Conservation (phyloP, 2,329 filamentous ascomycete genomes). For the Metarhizium album region DNA sequence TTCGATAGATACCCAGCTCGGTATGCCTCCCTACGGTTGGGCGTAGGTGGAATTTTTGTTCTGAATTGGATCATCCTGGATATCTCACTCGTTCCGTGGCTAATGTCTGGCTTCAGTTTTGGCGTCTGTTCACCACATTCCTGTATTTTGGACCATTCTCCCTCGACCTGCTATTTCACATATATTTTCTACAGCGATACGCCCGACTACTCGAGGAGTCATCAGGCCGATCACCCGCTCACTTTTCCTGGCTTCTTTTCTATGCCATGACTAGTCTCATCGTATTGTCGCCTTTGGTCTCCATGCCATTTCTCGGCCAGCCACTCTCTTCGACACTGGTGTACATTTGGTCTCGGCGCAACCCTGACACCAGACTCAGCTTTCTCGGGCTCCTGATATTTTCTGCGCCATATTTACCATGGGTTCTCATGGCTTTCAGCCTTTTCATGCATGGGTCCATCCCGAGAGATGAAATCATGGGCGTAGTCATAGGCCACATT, state of each 20-base stretch:
- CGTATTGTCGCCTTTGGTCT: constrained; percentile 72
- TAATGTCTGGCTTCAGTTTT: constrained; percentile 55
- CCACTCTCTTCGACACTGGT: constrained; percentile 87
- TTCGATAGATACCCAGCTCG: background rate
- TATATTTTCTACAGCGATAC: constrained; percentile 97
- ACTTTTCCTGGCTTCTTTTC: constrained; percentile 88
- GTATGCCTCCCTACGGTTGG: too few species aligned
- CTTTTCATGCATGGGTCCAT: constrained; percentile 81
- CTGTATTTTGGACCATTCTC: constrained; percentile 94
- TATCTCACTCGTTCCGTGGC: constrained; percentile 3
- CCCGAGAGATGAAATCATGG: constrained; percentile 93
- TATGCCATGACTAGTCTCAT: constrained; percentile 77
- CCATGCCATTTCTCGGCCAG: constrained; percentile 89
- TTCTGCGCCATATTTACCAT: constrained; percentile 86
- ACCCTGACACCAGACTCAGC: constrained; percentile 82
- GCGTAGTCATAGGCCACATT: constrained; percentile 86
- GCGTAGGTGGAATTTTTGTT: background rate
- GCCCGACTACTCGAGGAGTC: constrained; percentile 91
- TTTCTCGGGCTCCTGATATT: constrained; percentile 85
- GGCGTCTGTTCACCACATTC: constrained; percentile 92
- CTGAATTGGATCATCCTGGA: background rate
- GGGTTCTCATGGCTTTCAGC: constrained; percentile 90
- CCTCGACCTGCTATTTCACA: constrained; percentile 90
- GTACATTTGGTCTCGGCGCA: constrained; percentile 95
- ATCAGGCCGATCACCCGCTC: constrained; percentile 79